phyloP scores from a whole-genome alignment of 2,329 filamentous ascomycete genomes.

The Epichloe glyceriae region DNA sequence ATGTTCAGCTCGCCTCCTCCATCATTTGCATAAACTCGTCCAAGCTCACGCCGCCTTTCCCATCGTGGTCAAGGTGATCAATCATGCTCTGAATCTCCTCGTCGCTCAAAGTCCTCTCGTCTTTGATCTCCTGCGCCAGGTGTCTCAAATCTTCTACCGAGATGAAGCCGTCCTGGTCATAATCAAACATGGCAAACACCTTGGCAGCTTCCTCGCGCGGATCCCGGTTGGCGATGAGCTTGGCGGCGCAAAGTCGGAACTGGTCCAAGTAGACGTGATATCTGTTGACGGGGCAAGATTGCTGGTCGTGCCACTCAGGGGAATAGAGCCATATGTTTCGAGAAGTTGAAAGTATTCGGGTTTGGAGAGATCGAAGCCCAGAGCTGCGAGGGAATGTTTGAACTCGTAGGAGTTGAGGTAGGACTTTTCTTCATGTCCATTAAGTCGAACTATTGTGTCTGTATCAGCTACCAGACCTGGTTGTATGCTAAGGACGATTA shows the following conservation, averaged over 20 bases:
- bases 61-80: conserved; percentile 92
- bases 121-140: conserved; percentile 81
- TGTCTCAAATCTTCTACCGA: conserved; percentile 76
- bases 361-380: conserved; percentile 87
- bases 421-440: conserved; percentile 95
- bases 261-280: conserved; percentile 41
- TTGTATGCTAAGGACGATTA: neutral
- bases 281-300: conserved; percentile 30
- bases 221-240: conserved; percentile 69
- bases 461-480: neutral
- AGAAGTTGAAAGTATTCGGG: conserved; percentile 71
- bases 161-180: conserved; percentile 82
- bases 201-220: conserved; percentile 82
- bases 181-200: conserved; percentile 88
- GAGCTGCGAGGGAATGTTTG: conserved; percentile 87
- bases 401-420: conserved; percentile 97
- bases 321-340: conserved; percentile 64
- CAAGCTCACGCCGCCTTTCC: conserved; percentile 64
- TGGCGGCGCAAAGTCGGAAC: conserved; percentile 58
- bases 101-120: conserved; percentile 67
- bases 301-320: conserved; percentile 40
- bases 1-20: conserved; percentile 26
- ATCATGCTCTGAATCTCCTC: conserved; percentile 93
- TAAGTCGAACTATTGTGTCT: conserved; percentile 57
- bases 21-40: conserved; percentile 58